These are phyloP conservation scores for Nicotiana noctiflora DNA, from an alignment of 257 asterid genomes.

Conservation along the genomic window DNA sequence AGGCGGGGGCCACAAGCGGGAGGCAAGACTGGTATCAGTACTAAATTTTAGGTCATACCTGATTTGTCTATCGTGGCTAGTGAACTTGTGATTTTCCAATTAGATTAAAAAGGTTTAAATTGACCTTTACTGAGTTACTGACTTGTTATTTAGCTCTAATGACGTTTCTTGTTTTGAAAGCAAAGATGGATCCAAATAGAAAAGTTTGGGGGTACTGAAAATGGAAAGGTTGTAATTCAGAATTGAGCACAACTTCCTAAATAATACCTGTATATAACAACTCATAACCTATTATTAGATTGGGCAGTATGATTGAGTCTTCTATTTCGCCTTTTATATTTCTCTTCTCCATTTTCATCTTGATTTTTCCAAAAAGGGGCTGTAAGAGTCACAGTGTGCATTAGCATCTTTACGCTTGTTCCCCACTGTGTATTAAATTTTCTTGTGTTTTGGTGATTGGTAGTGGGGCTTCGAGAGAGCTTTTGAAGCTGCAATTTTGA, in stretches of 20 bases:
- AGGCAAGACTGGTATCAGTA: neutral
- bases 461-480: neutral
- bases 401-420: neutral
- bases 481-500: neutral
- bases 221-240: neutral
- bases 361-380: neutral
- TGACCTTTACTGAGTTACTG: neutral
- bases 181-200: neutral
- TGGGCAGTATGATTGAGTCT: neutral
- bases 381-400: neutral
- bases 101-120: neutral
- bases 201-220: neutral
- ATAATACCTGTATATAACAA: neutral
- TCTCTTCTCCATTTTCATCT: neutral
- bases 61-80: neutral
- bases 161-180: neutral
- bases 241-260: neutral
- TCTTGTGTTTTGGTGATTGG: neutral
- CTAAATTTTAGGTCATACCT: neutral
- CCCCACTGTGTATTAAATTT: neutral
- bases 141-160: neutral
- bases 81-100: neutral
- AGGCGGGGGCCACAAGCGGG: neutral
- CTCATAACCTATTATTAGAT: neutral
- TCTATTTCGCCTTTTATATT: neutral